A percentile compares a stretch with the other conserved stretches of the same genome.
These are phyloP conservation scores for Puccinia novopanici DNA, from an alignment of 1,284 basidiomycete species.

Conservation along the genomic window DNA sequence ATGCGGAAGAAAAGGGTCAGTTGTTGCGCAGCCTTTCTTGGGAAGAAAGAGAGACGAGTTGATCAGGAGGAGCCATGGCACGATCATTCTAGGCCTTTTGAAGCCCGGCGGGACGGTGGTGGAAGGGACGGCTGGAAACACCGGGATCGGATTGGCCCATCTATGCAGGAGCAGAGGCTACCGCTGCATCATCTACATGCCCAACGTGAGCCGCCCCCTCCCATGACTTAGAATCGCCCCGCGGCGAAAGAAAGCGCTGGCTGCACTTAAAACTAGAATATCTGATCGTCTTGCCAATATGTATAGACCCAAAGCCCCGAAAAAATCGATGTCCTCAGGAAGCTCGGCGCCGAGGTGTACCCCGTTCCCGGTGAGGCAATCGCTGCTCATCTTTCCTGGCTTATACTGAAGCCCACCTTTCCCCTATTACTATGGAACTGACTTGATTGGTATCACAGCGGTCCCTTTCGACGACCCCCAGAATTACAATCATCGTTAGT, in stretches of 20 bases:
- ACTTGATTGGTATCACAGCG: slow-evolving; percentile 61
- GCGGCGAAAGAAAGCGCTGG: not conserved
- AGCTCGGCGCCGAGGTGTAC: slow-evolving; percentile 59
- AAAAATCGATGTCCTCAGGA: slow-evolving; percentile 59
- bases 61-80: no score
- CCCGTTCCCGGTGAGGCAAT: slow-evolving; percentile 56
- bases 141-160: slow-evolving; percentile 60
- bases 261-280: no score
- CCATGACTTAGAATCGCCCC: not conserved
- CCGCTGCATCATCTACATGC: slow-evolving; percentile 60
- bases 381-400: not conserved
- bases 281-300: not conserved
- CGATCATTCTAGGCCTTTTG: slow-evolving; percentile 53
- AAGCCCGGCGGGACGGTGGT: slow-evolving; percentile 59
- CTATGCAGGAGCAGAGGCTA: slow-evolving; percentile 59
- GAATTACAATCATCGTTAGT: slow-evolving; percentile 88
- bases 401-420: not conserved
- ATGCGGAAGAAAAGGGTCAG: slow-evolving; percentile 84
- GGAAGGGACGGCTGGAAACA: slow-evolving; percentile 60
- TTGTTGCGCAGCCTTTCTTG: slow-evolving; percentile 59
- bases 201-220: slow-evolving; percentile 52
- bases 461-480: slow-evolving; percentile 92
- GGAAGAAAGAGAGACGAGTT: no score
- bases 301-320: slow-evolving; percentile 58
- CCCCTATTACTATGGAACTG: not conserved